These are phyloP conservation scores for Blastocladiella emersonii DNA, from an alignment of 371 early-diverging fungal species.

Conservation along the genomic window DNA sequence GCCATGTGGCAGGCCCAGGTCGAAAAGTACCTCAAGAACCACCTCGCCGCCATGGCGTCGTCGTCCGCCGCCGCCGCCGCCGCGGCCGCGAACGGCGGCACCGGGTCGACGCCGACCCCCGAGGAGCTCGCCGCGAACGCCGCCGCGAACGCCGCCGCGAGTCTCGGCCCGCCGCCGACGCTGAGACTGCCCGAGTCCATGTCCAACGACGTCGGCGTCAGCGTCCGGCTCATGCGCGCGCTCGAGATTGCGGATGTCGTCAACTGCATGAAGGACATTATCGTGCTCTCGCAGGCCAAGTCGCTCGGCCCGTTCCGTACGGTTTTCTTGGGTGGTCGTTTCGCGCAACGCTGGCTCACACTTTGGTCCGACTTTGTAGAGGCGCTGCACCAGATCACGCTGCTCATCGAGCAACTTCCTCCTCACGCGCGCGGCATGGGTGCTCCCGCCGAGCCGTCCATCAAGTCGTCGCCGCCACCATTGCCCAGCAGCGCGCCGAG, in stretches of 20 bases:
- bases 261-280: not conserved
- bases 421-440: too few species aligned
- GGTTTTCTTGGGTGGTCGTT: too few species aligned
- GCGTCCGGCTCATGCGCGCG: not conserved
- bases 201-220: not conserved
- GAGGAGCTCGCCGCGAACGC: too few species aligned
- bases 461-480: too few species aligned
- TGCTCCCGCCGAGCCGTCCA: too few species aligned
- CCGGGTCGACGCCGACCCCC: not conserved
- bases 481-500: too few species aligned
- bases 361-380: too few species aligned
- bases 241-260: not conserved
- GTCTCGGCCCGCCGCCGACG: not conserved
- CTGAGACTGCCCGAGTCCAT: not conserved
- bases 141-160: too few species aligned
- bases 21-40: not conserved
- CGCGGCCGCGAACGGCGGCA: not conserved
- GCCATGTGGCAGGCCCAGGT: not conserved
- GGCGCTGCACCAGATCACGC: too few species aligned
- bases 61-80: not conserved
- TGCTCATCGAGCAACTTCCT: too few species aligned
- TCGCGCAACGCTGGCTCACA: too few species aligned
- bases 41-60: too few species aligned
- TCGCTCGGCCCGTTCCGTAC: not conserved
- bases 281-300: not conserved